Conservation (phyloP, 2,329 filamentous ascomycete species). For the Claviceps monticola region DNA sequence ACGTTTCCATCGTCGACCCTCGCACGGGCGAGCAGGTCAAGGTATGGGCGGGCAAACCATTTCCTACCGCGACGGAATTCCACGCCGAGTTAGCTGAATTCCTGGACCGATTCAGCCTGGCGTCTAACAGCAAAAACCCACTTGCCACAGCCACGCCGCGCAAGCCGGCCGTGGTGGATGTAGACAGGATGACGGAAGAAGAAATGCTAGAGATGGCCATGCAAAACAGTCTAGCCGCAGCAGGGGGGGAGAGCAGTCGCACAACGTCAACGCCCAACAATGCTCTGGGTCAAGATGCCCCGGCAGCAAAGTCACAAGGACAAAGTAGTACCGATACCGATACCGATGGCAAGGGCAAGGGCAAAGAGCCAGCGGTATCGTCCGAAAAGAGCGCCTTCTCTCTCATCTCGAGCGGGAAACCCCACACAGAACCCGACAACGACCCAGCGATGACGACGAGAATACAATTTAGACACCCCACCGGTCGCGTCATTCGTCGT, state of each 20-base stretch:
- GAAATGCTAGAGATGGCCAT: constrained; percentile 94
- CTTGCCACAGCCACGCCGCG: constrained; percentile 56
- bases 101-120: constrained; percentile 89
- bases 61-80: constrained; percentile 65
- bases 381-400: constrained; percentile 43
- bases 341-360: constrained; percentile 45
- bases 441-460: constrained; percentile 63
- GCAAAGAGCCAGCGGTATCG: constrained; percentile 29
- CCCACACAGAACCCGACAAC: constrained; percentile 65
- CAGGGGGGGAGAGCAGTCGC: constrained; percentile 16
- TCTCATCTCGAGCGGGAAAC: constrained; percentile 54
- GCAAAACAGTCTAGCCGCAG: constrained; percentile 65
- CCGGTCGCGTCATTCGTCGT: constrained; percentile 73
- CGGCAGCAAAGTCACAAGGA: constrained; percentile 59
- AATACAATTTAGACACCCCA: constrained; percentile 83
- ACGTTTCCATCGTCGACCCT: constrained; percentile 91
- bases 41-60: constrained; percentile 77
- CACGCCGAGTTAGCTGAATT: constrained; percentile 89
- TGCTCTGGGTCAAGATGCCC: constrained; percentile 69
- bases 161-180: constrained; percentile 53
- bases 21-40: constrained; percentile 96
- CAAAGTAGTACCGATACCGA: constrained; percentile 19
- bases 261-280: constrained; percentile 36
- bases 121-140: constrained; percentile 79
- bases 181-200: constrained; percentile 87